A percentile compares a stretch with the other conserved stretches of the same genome.
phyloP scores from a whole-genome alignment of 257 asterid species.

The Primulina huaijiensis region DNA sequence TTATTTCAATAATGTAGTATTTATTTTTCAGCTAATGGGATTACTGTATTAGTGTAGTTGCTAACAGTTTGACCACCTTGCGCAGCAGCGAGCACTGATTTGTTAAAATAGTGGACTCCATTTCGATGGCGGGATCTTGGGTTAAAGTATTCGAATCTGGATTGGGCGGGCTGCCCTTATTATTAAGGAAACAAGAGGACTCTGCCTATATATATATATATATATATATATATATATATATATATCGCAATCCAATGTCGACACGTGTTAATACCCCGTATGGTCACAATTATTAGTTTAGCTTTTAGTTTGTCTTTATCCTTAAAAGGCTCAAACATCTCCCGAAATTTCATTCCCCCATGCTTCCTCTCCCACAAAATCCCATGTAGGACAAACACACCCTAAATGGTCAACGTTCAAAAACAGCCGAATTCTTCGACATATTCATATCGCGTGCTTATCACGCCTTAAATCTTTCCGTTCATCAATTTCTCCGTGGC shows the following conservation, averaged over 20 bases:
- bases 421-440: neutral
- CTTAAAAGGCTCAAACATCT: constrained; percentile 20
- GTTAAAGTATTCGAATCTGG: constrained; percentile 8
- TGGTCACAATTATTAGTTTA: neutral
- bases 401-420: constrained; percentile 25
- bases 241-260: neutral
- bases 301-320: neutral
- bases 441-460: neutral
- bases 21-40: no score
- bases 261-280: neutral
- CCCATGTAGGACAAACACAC: constrained; percentile 24
- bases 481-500: neutral
- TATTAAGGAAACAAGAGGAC: constrained; percentile 3
- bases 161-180: neutral
- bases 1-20: no score
- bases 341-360: neutral
- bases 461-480: constrained; percentile 15
- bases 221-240: neutral
- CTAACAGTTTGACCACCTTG: neutral
- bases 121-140: neutral
- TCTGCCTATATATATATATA: neutral
- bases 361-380: neutral
- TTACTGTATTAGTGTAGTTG: neutral
- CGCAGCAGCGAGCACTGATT: neutral
- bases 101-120: neutral